phyloP scores from a whole-genome alignment of 2,329 filamentous ascomycete species.

The Fusarium sp. region DNA sequence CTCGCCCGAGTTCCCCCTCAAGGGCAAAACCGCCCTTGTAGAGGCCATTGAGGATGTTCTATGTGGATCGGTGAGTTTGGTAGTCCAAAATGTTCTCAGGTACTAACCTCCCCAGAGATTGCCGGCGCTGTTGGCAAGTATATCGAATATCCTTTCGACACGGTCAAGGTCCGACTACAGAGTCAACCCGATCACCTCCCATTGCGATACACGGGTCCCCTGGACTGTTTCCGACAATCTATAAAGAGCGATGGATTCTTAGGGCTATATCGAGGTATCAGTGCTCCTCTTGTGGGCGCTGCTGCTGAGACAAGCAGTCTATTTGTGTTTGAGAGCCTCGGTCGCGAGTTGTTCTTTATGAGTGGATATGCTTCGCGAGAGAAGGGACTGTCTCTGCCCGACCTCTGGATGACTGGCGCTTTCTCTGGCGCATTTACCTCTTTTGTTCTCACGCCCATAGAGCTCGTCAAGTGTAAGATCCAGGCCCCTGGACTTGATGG shows the following conservation, averaged over 20 bases:
- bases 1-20: conserved; percentile 45
- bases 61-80: conserved; percentile 79
- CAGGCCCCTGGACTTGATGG: conserved; percentile 75
- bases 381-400: conserved; percentile 76
- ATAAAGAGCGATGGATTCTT: conserved; percentile 81
- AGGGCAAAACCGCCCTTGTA: conserved; percentile 57
- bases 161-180: conserved; percentile 95
- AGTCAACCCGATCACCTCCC: conserved; percentile 91
- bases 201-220: conserved; percentile 83
- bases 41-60: conserved; percentile 87
- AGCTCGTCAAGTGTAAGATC: conserved; percentile 98
- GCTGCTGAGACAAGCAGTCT: conserved; percentile 92
- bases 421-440: conserved; percentile 91
- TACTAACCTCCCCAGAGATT: conserved; percentile 58
- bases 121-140: conserved; percentile 94
- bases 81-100: background rate
- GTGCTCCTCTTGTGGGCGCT: conserved; percentile 88
- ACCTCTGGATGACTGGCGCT: conserved; percentile 83
- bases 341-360: conserved; percentile 74
- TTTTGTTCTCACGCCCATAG: conserved; percentile 91
- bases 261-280: conserved; percentile 92
- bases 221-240: conserved; percentile 94
- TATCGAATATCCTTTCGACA: conserved; percentile 99
- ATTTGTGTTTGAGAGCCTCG: conserved; percentile 89
- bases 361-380: conserved; percentile 62